Evolutionary conservation across 2,329 filamentous ascomycete species (phyloP).

Genomic region (Fusarium sp.): DNA sequence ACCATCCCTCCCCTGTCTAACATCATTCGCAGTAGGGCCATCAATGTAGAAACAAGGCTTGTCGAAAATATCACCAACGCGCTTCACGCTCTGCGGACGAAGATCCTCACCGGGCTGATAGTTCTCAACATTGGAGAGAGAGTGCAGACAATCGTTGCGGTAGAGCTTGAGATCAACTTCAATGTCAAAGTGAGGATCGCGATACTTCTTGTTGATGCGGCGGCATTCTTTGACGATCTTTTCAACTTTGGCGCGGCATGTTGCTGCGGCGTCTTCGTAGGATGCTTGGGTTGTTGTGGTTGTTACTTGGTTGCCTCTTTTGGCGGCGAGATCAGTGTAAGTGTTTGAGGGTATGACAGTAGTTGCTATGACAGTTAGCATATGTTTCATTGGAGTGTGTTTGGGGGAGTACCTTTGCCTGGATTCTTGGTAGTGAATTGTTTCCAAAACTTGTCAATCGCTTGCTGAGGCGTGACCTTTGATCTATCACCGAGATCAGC

Average conservation of each 20-base stretch:
- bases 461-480: slow-evolving; percentile 72
- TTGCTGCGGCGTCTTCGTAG: slow-evolving; percentile 77
- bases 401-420: slow-evolving; percentile 66
- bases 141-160: slow-evolving; percentile 62
- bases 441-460: slow-evolving; percentile 78
- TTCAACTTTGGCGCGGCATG: slow-evolving; percentile 74
- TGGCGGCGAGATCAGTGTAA: slow-evolving; percentile 70
- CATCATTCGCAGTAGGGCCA: slow-evolving; percentile 79
- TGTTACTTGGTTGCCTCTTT: slow-evolving; percentile 64
- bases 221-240: slow-evolving; percentile 75
- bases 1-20: slow-evolving; percentile 80
- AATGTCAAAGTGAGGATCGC: slow-evolving; percentile 88
- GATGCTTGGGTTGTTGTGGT: slow-evolving; percentile 71
- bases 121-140: slow-evolving; percentile 52
- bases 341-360: slow-evolving; percentile 77
- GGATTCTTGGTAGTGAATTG: slow-evolving; percentile 77
- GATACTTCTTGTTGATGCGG: slow-evolving; percentile 85
- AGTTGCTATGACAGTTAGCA: slow-evolving; percentile 60
- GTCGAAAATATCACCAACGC: slow-evolving; percentile 81
- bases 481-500: slow-evolving; percentile 42
- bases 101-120: slow-evolving; percentile 49
- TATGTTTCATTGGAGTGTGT: fast-evolving
- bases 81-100: slow-evolving; percentile 69
- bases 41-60: slow-evolving; percentile 81
- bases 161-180: slow-evolving; percentile 77